A percentile compares a stretch with the other conserved stretches of the same genome.
phyloP scores from a whole-genome alignment of 768 basidiomycete species.

The Tulasnella sp. region DNA sequence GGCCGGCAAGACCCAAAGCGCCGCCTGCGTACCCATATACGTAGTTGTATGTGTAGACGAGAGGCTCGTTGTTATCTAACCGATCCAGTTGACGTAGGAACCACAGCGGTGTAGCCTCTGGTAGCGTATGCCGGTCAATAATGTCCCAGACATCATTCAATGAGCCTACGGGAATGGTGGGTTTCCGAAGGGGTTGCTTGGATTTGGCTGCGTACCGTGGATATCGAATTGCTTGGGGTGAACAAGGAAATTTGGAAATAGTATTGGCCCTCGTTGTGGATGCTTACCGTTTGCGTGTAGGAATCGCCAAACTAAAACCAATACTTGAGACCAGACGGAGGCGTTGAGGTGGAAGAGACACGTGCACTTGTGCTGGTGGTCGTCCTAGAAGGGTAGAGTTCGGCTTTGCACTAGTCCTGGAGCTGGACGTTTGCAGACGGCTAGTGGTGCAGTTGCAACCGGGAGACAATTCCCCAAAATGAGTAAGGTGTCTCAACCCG shows the following conservation, averaged over 20 bases:
- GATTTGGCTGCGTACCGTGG: constrained; percentile 37
- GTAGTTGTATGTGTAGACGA: constrained; percentile 49
- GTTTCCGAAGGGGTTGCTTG: constrained; percentile 21
- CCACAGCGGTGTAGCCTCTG: constrained; percentile 34
- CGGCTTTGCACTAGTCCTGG: neutral
- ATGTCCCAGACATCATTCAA: neutral
- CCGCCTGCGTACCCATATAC: constrained; percentile 54
- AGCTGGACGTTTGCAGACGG: neutral
- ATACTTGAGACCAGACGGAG: constrained; percentile 29
- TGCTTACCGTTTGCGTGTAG: constrained; percentile 41
- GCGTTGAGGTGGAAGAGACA: constrained; percentile 15
- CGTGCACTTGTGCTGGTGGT: constrained; percentile 18
- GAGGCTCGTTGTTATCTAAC: constrained; percentile 37
- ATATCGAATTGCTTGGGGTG: constrained; percentile 16
- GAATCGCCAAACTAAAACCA: constrained; percentile 43
- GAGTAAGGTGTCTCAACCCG: neutral
- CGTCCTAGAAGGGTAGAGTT: constrained; percentile 21
- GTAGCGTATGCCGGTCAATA: neutral
- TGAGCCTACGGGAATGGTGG: neutral
- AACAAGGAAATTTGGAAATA: constrained; percentile 23
- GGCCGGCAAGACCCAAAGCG: constrained; percentile 34
- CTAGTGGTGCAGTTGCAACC: neutral
- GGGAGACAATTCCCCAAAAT: neutral
- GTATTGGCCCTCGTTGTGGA: neutral
- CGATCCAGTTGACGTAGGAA: constrained; percentile 9